Evolutionary conservation across 73 alveolate genomes (phyloP).

Genomic region (Paramecium bursaria): DNA sequence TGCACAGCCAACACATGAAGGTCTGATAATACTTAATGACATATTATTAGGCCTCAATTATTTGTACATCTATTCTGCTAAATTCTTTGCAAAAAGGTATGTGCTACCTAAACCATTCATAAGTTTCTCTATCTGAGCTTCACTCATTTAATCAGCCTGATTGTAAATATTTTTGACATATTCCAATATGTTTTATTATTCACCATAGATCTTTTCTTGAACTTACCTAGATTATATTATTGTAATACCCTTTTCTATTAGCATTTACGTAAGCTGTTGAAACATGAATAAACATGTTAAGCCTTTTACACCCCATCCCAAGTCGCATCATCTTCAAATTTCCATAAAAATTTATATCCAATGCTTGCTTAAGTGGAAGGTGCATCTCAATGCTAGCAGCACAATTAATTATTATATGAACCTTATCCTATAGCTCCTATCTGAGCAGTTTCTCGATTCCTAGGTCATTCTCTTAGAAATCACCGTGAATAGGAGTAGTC

Average conservation of each 20-base stretch:
- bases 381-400: conserved; percentile 87
- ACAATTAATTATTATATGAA: conserved; percentile 78
- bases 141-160: neutral
- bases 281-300: conserved; percentile 76
- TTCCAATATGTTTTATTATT: neutral
- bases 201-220: conserved; percentile 39
- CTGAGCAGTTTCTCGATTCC: conserved; percentile 70
- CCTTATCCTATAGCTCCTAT: conserved; percentile 64
- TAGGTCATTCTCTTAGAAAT: conserved; percentile 67
- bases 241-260: conserved; percentile 77
- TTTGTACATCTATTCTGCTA: conserved; percentile 82
- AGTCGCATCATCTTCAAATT: conserved; percentile 75
- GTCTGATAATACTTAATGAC: conserved; percentile 83
- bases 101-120: conserved; percentile 86
- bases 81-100: conserved; percentile 86
- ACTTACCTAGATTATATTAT: neutral
- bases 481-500: conserved; percentile 75
- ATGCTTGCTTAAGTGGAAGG: conserved; percentile 77
- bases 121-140: conserved; percentile 60
- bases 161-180: conserved; percentile 1
- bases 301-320: conserved; percentile 71
- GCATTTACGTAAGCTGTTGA: conserved; percentile 80
- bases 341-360: conserved; percentile 81
- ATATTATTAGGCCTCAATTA: conserved; percentile 73
- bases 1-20: conserved; percentile 87